phyloP scores from a whole-genome alignment of 2,329 filamentous ascomycete species.

The Xylariomycetidae sp. region DNA sequence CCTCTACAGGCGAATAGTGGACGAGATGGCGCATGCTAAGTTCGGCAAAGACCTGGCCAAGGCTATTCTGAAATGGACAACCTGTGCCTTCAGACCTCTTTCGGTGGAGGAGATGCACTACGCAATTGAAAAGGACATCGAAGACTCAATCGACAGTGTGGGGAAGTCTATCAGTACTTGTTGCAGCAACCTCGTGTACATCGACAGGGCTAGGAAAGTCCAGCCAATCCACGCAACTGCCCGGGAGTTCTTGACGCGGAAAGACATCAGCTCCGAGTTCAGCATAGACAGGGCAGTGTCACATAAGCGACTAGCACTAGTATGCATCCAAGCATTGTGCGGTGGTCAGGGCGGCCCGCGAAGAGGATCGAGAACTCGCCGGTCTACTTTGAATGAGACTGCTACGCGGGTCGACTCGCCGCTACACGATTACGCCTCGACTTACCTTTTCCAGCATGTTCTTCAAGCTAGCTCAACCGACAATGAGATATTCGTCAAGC shows the following conservation, averaged over 20 bases:
- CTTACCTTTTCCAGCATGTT: conserved; percentile 19
- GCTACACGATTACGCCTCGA: conserved; percentile 15
- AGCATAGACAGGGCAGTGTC: conserved; percentile 12
- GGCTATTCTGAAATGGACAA: conserved; percentile 21
- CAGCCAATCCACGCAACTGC: conserved; percentile 25
- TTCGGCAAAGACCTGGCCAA: conserved; percentile 22
- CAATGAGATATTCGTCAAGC: conserved; percentile 8
- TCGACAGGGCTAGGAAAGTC: conserved; percentile 17
- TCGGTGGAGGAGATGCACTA: conserved; percentile 17
- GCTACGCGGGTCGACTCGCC: conserved; percentile 1
- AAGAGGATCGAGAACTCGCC: neutral
- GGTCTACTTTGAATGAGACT: neutral
- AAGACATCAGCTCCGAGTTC: conserved; percentile 15
- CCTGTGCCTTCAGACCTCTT: conserved; percentile 21
- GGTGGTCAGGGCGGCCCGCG: neutral
- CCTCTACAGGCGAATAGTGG: conserved; percentile 22
- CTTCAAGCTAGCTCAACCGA: conserved; percentile 5
- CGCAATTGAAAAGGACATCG: conserved; percentile 21
- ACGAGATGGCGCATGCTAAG: conserved; percentile 14
- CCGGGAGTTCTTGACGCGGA: conserved; percentile 19
- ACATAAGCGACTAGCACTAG: conserved; percentile 19
- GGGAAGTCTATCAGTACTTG: conserved; percentile 14
- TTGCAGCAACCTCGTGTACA: conserved; percentile 24
- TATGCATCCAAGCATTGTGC: conserved; percentile 19
- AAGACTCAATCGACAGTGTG: conserved; percentile 21